Percentiles rank a stretch among this genome's conserved stretches.
Evolutionary conservation across 768 basidiomycete species (phyloP).

Genomic region (Hypholoma sublateritium): DNA sequence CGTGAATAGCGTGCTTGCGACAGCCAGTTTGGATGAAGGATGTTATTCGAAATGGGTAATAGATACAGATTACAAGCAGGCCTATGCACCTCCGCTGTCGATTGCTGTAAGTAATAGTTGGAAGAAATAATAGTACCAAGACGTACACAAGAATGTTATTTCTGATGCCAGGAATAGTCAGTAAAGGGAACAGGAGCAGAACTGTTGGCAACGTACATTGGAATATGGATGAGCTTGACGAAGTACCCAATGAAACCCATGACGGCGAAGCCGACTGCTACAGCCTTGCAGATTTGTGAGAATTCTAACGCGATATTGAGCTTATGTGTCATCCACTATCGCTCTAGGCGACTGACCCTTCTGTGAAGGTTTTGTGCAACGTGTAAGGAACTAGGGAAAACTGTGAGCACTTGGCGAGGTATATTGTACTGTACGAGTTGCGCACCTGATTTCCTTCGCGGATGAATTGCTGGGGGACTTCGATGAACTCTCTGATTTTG

Average conservation of each 20-base stretch:
- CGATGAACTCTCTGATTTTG: constrained; percentile 85
- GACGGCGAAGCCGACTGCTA: constrained; percentile 95
- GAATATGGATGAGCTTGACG: constrained; percentile 97
- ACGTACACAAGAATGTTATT: constrained; percentile 98
- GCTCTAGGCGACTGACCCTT: constrained; percentile 61
- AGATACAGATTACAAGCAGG: constrained; percentile 22
- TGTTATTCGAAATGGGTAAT: constrained; percentile 12
- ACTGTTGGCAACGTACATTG: constrained; percentile 73
- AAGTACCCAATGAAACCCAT: constrained; percentile 99
- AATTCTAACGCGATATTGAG: constrained; percentile 64
- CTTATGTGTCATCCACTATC: neutral
- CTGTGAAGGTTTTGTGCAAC: constrained; percentile 96
- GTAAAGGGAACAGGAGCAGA: constrained; percentile 6
- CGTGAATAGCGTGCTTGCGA: too few species aligned
- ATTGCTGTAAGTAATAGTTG: constrained; percentile 22
- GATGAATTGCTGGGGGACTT: constrained; percentile 89
- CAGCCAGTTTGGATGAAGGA: neutral
- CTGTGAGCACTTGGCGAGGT: neutral
- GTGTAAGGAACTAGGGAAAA: constrained; percentile 78
- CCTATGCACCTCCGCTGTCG: constrained; percentile 74
- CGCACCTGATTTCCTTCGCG: constrained; percentile 91
- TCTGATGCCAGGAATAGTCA: constrained; percentile 42
- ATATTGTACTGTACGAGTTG: constrained; percentile 2
- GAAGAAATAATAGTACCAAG: neutral
- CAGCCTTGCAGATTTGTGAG: constrained; percentile 90